Conservation (phyloP, 1,139 yeast species). For the Fermentozyma sake region DNA sequence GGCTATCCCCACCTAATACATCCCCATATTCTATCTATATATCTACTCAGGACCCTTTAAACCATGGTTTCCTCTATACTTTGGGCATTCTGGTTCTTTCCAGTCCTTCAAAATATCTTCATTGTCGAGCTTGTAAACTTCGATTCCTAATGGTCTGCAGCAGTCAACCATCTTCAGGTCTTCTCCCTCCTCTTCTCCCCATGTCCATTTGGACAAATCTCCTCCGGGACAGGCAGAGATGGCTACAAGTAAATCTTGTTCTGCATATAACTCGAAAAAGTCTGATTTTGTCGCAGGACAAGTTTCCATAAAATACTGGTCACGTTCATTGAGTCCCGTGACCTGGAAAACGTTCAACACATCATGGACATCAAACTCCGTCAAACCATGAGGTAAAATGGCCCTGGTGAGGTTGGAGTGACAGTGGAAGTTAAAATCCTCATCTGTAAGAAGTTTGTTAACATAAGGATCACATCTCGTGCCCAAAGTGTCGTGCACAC, state of each 20-base stretch:
- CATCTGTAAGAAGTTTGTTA: constrained; percentile 58
- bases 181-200: constrained; percentile 55
- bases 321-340: constrained; percentile 61
- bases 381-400: constrained; percentile 53
- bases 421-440: constrained; percentile 63
- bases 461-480: constrained; percentile 70
- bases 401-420: constrained; percentile 62
- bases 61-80: constrained; percentile 57
- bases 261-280: constrained; percentile 65
- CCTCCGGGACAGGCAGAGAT: constrained; percentile 72
- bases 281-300: constrained; percentile 58
- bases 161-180: constrained; percentile 54
- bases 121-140: constrained; percentile 52
- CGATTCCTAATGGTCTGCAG: constrained; percentile 61
- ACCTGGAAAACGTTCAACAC: constrained; percentile 68
- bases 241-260: constrained; percentile 60
- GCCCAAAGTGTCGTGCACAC: constrained; percentile 64
- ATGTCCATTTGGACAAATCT: constrained; percentile 64
- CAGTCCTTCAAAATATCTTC: constrained; percentile 41
- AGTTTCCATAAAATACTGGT: constrained; percentile 68
- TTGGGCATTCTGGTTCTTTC: constrained; percentile 47
- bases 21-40: no score
- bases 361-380: constrained; percentile 65
- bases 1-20: no score
- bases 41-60: constrained; percentile 20